Conservation (phyloP, 2,329 filamentous ascomycete species). For the Neopestalotiopsis sp. region DNA sequence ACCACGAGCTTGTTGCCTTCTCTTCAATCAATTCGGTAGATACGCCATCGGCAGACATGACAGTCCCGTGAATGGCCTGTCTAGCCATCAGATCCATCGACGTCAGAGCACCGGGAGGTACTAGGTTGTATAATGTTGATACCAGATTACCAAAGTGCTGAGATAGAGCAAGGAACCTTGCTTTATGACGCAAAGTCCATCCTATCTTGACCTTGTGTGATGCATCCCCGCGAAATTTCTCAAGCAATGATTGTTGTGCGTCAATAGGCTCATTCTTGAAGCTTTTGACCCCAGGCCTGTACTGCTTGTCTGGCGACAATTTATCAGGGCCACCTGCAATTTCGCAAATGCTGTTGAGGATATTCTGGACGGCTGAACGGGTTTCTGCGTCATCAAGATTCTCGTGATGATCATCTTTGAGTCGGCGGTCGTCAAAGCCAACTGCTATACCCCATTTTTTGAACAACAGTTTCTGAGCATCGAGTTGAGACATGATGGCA, state of each 20-base stretch:
- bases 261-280: not conserved
- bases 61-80: not conserved
- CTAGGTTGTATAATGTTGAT: not conserved
- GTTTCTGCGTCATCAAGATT: constrained; percentile 10
- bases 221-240: not conserved
- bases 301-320: not conserved
- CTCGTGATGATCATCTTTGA: constrained; percentile 9
- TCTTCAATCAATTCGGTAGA: no score
- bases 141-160: constrained; percentile 14
- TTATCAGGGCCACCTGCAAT: not conserved
- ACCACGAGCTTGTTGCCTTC: not conserved
- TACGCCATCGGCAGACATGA: not conserved
- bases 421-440: not conserved
- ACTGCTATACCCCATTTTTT: constrained; percentile 13
- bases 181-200: constrained; percentile 10
- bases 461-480: constrained; percentile 13
- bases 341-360: not conserved
- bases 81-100: not conserved
- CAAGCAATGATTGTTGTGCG: not conserved
- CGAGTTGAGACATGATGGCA: constrained; percentile 15
- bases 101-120: not conserved
- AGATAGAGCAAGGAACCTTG: not conserved
- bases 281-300: not conserved
- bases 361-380: not conserved
- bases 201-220: constrained; percentile 11